Evolutionary conservation across 139 green algal species (phyloP).

Genomic region (Pleodorina starrii): DNA sequence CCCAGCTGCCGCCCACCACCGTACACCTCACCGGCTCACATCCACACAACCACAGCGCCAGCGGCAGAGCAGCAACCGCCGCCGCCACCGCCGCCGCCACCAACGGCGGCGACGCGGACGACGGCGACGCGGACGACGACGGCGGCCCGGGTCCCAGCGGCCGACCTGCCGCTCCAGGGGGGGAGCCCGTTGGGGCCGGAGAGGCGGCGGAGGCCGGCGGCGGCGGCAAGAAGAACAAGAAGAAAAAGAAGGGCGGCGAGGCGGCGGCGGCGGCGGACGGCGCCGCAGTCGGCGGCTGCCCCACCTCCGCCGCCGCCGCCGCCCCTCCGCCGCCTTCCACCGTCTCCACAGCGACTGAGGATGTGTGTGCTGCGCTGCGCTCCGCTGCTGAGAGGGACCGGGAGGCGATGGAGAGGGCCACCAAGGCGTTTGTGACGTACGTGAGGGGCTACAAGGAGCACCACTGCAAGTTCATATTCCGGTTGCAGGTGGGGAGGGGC

Average conservation of each 20-base stretch:
- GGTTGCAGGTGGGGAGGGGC: conserved; percentile 67
- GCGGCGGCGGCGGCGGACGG: background rate
- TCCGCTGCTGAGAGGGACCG: conserved; percentile 76
- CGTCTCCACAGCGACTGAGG: no score
- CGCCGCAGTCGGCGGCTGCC: background rate
- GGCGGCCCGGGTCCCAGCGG: no score
- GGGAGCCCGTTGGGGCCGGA: no score
- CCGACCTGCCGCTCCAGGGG: no score
- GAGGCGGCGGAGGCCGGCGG: no score
- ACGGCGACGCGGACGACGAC: no score
- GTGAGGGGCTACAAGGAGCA: conserved; percentile 98
- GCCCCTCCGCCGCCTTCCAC: no score
- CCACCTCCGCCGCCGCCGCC: background rate
- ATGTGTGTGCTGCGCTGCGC: conserved; percentile 56
- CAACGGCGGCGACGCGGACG: background rate
- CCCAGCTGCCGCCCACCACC: background rate
- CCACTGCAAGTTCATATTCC: conserved; percentile 94
- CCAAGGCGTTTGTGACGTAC: conserved; percentile 94
- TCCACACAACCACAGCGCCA: no score
- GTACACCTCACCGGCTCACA: background rate
- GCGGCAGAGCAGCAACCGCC: no score
- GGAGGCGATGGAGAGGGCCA: conserved; percentile 94
- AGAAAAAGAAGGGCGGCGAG: background rate
- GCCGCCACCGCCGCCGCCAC: background rate
- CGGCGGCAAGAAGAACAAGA: background rate